Base-by-base conservation (phyloP, 2,329 filamentous ascomycete genomes). In the Teratosphaeriaceae sp. region DNA sequence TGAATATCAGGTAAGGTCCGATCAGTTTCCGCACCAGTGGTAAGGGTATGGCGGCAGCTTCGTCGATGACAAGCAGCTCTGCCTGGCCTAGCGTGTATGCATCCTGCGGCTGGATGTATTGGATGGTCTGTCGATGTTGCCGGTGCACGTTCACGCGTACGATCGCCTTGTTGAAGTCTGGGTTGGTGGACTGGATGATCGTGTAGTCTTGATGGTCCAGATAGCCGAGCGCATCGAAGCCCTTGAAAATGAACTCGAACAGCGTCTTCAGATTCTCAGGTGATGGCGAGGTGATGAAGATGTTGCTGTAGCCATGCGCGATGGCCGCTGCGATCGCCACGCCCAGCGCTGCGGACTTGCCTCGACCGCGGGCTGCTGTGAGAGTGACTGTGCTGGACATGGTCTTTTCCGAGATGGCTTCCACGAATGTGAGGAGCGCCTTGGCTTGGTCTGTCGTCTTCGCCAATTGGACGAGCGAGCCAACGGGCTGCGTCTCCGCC, bases 101-200 rank as follows among this genome's bases (percentile, higher is more conserved):
- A 67, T 98, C 92, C 66, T 98, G 88, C 0, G 92, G 94, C 53
- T 94, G 84, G 52, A 98, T 96, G 63, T 98, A 98, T 65, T 98
- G 92, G 38, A 98, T 98, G 0, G 92, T 97, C 67, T 98, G 92
- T 34, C 92, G 81, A 68, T 98, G 92, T 58, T 94, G 84, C 50
- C 89, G 77, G 69, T 97, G 88, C 38, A 98, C 82, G 67, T 98
- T 97, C 52, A 98, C 92, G 40, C 92, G 78, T 16, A 98, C 92
- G 60, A 98, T 94, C 2, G 92, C 92, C 71, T 98, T 98, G 74
- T 97, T 96, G 72, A 97, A 96, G 54, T 96, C 90, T 1, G 92
- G 90, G 65, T 98, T 96, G 3, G 90, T 97, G 1, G 89, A 96
- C 61, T 98, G 92, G 44, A 97, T 88, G 54, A 98, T 97, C 42